Percentiles rank a stretch among this genome's conserved stretches.
Evolutionary conservation across 495 filamentous ascomycete genomes (phyloP).

Genomic region (Aspergillus kassunensis): DNA sequence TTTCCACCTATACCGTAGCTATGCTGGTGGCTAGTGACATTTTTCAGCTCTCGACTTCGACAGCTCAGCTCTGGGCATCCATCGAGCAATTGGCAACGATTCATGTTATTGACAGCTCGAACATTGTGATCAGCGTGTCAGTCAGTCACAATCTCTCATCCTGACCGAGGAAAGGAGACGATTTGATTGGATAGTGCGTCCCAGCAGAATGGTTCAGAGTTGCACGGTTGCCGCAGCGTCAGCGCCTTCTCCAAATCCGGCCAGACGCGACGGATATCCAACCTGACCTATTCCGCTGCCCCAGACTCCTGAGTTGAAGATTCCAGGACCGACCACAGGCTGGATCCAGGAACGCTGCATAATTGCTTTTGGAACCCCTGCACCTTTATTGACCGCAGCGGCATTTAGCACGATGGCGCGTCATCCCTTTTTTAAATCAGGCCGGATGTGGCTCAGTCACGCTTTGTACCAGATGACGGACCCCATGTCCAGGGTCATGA

Average conservation of each 20-base stretch:
- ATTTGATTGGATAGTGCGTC: slow-evolving; percentile 8
- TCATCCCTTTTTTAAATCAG: neutral
- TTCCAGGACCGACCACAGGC: neutral
- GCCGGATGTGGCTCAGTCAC: neutral
- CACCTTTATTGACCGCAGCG: neutral
- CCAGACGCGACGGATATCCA: too few relatives aligned
- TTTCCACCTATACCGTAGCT: neutral
- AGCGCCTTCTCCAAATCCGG: neutral
- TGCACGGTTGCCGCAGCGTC: slow-evolving; percentile 7
- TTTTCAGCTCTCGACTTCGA: neutral
- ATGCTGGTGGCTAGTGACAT: neutral
- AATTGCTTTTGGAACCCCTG: neutral
- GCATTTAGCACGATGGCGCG: neutral
- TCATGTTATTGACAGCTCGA: too few relatives aligned
- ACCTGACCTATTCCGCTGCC: neutral
- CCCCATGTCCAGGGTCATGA: neutral
- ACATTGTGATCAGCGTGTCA: slow-evolving; percentile 2
- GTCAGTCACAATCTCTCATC: neutral
- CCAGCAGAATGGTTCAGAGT: slow-evolving; percentile 15
- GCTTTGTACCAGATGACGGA: neutral
- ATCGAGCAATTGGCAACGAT: neutral
- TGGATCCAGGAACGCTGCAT: neutral
- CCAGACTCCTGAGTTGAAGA: neutral
- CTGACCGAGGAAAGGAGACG: neutral
- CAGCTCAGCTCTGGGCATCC: neutral